Evolutionary conservation across 2,329 filamentous ascomycete genomes (phyloP), one percentile per base, ranked within the genome.

Genomic region (Pseudocercospora crystallina): DNA sequence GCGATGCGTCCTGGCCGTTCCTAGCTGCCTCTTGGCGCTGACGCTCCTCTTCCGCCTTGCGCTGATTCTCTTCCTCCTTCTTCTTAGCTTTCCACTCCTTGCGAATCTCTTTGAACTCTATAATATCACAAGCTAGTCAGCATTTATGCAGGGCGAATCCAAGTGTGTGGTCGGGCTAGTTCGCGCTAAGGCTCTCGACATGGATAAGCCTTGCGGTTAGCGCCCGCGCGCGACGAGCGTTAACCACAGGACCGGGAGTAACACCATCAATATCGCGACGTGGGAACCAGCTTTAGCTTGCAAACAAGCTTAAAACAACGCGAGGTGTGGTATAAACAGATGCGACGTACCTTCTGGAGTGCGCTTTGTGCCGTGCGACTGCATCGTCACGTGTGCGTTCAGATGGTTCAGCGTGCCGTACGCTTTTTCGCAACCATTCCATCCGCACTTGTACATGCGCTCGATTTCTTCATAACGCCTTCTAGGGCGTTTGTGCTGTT

Each of bases 61-160:
- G 88, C 63, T 84, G 80, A 44, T 86, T 86, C 60, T 97, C 92
- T 64, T 97, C 92, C 71, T 97, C 94, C 89, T 99, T 99, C 83
- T 97, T 97, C 66, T 94, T 90, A 34, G 89, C 89, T 77, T 97
- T 99, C 94, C 94, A 99, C 68, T 97, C 92, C 69, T 97, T 97
- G 58, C 94, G 88, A 54, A 97, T 96, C 68, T 99, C 94, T 71
- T 99, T 99, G 76, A 99, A 97, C 72, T 97, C 94, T 97, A 67
- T 59, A 65, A 51, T 30, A 38, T 26, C 31, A 46, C 44, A 45
- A 53, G 51, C 48, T 58, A 65, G 71, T 74, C 66, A 75, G 72
- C 63, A 64, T 42, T 34, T 50, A 54, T 63, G 61, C 58, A 62
- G 51, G 51, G 57, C 41, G 33, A 37, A 49, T 50, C 41, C 54